These are phyloP conservation scores for Selaginella moellendorffii DNA, from an alignment of 75 land plant genomes.

Conservation along the genomic window DNA sequence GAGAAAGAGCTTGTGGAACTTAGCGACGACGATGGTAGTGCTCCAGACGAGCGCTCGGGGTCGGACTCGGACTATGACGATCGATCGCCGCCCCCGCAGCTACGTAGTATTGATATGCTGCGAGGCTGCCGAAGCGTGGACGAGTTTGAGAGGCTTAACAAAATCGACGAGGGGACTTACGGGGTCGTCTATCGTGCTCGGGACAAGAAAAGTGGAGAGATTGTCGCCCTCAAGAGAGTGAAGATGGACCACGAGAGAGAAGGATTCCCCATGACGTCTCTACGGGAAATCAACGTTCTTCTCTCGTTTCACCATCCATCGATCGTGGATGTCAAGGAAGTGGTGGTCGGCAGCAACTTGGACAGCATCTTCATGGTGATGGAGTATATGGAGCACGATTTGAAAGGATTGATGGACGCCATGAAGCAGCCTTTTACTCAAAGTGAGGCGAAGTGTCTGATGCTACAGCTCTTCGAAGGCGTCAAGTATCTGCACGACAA, in stretches of 20 bases:
- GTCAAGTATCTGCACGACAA: slow-evolving; percentile 93
- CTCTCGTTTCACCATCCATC: slow-evolving; percentile 85
- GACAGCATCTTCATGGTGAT: slow-evolving; percentile 96
- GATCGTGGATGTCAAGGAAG: slow-evolving; percentile 96
- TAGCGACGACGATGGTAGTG: slow-evolving; percentile 13
- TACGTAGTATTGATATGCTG: slow-evolving; percentile 69
- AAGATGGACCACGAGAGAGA: slow-evolving; percentile 96
- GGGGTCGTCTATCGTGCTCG: slow-evolving; percentile 88
- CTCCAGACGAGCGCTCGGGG: slow-evolving; percentile 24
- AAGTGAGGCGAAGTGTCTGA: slow-evolving; percentile 94
- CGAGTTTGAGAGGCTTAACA: slow-evolving; percentile 89
- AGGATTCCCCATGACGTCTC: slow-evolving; percentile 86
- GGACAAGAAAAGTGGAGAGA: slow-evolving; percentile 81
- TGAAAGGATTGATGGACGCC: slow-evolving; percentile 80
- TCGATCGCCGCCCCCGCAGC: slow-evolving; percentile 20
- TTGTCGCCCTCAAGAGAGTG: slow-evolving; percentile 92
- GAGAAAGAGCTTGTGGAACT: slow-evolving; percentile 55
- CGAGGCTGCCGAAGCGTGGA: slow-evolving; percentile 90
- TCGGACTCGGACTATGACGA: slow-evolving; percentile 11
- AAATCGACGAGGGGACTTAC: slow-evolving; percentile 97
- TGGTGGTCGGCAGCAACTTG: slow-evolving; percentile 75
- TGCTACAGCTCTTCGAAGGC: slow-evolving; percentile 91
- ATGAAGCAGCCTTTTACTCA: slow-evolving; percentile 95
- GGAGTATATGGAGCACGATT: slow-evolving; percentile 99
- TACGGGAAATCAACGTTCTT: slow-evolving; percentile 87